phyloP scores from a whole-genome alignment of 2,329 filamentous ascomycete genomes.

The Fusarium secorum region DNA sequence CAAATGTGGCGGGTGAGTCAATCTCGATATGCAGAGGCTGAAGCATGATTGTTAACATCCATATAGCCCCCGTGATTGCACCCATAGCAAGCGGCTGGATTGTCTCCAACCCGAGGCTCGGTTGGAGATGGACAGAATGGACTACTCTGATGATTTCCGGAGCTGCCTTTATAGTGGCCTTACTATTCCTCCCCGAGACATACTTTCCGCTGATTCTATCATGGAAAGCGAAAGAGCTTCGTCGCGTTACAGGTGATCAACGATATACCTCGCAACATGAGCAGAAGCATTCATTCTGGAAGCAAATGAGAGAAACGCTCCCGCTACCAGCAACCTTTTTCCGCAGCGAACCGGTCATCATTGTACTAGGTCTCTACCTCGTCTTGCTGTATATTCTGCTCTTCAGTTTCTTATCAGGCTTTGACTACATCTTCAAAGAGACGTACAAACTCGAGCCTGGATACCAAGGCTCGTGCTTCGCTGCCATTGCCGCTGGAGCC shows the following conservation, averaged over 20 bases:
- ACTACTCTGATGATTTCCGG: conserved; percentile 69
- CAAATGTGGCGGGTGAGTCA: neutral
- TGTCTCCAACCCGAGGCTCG: neutral
- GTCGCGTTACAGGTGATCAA: conserved; percentile 66
- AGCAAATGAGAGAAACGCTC: conserved; percentile 57
- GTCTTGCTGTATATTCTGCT: conserved; percentile 60
- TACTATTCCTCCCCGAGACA: conserved; percentile 70
- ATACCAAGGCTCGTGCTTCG: conserved; percentile 52
- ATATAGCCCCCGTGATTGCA: neutral
- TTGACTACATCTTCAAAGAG: conserved; percentile 55
- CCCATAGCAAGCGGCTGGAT: neutral
- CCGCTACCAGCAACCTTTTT: conserved; percentile 52
- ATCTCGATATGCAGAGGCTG: too few relatives aligned
- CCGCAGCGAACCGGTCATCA: conserved; percentile 47
- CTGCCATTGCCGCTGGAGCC: conserved; percentile 52
- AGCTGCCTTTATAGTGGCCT: conserved; percentile 60
- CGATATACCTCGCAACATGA: conserved; percentile 70
- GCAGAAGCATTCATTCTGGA: conserved; percentile 57
- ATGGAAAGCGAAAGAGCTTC: conserved; percentile 65
- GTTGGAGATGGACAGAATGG: conserved; percentile 70
- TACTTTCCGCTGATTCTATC: conserved; percentile 64
- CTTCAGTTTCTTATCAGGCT: conserved; percentile 61
- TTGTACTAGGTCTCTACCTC: conserved; percentile 58
- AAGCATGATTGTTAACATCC: neutral
- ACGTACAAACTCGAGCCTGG: conserved; percentile 52